Evolutionary conservation across 2,329 filamentous ascomycete species (phyloP).

Genomic region (Cryphonectria naterciae): DNA sequence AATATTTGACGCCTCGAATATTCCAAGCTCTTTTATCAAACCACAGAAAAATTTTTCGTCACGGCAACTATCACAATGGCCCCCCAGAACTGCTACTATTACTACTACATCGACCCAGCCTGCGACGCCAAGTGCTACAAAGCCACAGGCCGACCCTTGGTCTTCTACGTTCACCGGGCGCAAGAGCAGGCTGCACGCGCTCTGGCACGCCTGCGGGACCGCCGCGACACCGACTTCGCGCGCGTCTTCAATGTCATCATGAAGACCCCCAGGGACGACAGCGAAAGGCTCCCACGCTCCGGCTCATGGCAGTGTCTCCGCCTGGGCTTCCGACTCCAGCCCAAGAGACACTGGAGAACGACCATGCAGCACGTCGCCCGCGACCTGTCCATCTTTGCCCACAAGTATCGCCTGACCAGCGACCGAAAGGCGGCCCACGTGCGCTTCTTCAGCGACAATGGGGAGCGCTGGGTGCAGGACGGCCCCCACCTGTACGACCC

Average conservation of each 20-base stretch:
- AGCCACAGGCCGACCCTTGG: slow-evolving; percentile 13
- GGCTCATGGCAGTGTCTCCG: slow-evolving; percentile 15
- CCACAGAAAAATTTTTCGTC: neutral
- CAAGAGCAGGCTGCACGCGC: slow-evolving; percentile 17
- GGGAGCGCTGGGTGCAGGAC: slow-evolving; percentile 7
- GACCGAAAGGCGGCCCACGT: slow-evolving; percentile 10
- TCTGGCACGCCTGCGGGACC: slow-evolving; percentile 10
- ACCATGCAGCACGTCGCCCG: slow-evolving; percentile 16
- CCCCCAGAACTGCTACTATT: neutral
- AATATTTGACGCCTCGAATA: neutral
- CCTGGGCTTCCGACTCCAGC: neutral
- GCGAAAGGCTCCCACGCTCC: neutral
- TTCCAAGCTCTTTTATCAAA: neutral
- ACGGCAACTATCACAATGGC: neutral
- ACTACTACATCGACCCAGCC: slow-evolving; percentile 28
- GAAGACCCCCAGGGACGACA: slow-evolving; percentile 14
- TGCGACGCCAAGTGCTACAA: slow-evolving; percentile 18
- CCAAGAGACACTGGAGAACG: slow-evolving; percentile 9
- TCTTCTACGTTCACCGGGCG: slow-evolving; percentile 13
- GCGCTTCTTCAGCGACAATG: slow-evolving; percentile 16
- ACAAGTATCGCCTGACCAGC: slow-evolving; percentile 1
- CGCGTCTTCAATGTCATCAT: slow-evolving; percentile 27
- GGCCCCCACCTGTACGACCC: slow-evolving; percentile 16
- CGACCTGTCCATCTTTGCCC: slow-evolving; percentile 9
- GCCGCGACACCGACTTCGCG: slow-evolving; percentile 20